phyloP scores from a whole-genome alignment of 257 asterid species.

The Jaltomata sinuosa region DNA sequence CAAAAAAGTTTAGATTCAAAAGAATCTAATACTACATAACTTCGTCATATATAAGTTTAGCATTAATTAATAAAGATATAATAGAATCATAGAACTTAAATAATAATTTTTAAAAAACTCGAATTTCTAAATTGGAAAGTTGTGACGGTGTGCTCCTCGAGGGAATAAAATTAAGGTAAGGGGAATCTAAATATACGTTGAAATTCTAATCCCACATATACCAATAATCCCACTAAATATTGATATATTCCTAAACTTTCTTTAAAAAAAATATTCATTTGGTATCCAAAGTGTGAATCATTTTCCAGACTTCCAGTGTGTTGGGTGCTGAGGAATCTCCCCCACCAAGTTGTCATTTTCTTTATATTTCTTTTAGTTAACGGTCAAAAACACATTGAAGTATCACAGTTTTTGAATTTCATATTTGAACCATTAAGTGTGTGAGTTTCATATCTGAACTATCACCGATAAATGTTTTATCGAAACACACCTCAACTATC shows the following conservation, averaged over 20 bases:
- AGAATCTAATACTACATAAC: background rate
- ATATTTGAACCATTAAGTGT: too few relatives aligned
- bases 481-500: too few relatives aligned
- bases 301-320: slow-evolving; percentile 2
- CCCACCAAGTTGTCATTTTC: background rate
- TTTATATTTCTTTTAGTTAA: background rate
- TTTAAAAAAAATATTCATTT: background rate
- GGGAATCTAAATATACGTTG: slow-evolving; percentile 14
- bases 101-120: too few relatives aligned
- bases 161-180: slow-evolving; percentile 9
- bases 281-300: slow-evolving; percentile 12
- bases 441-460: too few relatives aligned
- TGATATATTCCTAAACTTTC: background rate
- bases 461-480: too few relatives aligned
- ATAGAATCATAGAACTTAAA: too few relatives aligned
- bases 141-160: background rate
- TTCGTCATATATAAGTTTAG: background rate
- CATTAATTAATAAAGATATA: background rate
- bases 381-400: too few relatives aligned
- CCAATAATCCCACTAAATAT: slow-evolving; percentile 7
- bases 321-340: slow-evolving; percentile 28
- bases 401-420: too few relatives aligned
- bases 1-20: too few relatives aligned
- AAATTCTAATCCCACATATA: slow-evolving; percentile 13
- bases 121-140: background rate